Evolutionary conservation across 352 stramenopile genomes (phyloP).

Genomic region (Globisporangium uncinulatum): DNA sequence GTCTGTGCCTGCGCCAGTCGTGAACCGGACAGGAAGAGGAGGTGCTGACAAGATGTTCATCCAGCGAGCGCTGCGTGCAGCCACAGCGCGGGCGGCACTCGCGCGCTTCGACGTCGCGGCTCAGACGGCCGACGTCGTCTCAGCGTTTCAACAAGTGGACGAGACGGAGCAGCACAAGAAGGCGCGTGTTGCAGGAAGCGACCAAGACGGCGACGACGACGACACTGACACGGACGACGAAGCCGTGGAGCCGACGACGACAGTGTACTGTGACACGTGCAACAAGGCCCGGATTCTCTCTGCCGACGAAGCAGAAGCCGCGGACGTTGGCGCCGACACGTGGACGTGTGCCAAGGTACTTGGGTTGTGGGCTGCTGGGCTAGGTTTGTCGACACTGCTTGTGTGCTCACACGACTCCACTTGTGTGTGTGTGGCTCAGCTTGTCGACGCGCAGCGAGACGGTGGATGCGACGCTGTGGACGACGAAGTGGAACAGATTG

Average conservation of each 20-base stretch:
- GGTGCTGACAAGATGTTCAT: slow-evolving; percentile 9
- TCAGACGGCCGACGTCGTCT: slow-evolving; percentile 34
- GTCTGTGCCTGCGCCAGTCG: not conserved
- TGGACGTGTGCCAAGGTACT: slow-evolving; percentile 58
- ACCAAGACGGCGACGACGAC: slow-evolving; percentile 9
- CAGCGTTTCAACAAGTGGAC: slow-evolving; percentile 24
- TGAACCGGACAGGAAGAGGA: not conserved
- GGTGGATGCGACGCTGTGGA: slow-evolving; percentile 49
- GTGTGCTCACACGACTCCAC: not conserved
- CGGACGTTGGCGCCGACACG: slow-evolving; percentile 18
- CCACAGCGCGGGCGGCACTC: slow-evolving; percentile 49
- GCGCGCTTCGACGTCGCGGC: slow-evolving; percentile 39
- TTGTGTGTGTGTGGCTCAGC: slow-evolving; percentile 6
- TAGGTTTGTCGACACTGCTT: not conserved
- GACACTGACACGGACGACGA: slow-evolving; percentile 38
- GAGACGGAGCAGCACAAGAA: not conserved
- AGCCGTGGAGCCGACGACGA: slow-evolving; percentile 54
- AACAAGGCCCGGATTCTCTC: slow-evolving; percentile 75
- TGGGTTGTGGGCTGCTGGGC: not conserved
- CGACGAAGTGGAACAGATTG: slow-evolving; percentile 69
- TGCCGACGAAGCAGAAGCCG: slow-evolving; percentile 26
- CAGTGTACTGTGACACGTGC: slow-evolving; percentile 78
- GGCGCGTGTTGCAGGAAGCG: not conserved
- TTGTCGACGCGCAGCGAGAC: slow-evolving; percentile 26
- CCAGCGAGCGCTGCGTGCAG: slow-evolving; percentile 24